Conservation (phyloP, 2,329 filamentous ascomycete species). For the Pleomassaria siparia region DNA sequence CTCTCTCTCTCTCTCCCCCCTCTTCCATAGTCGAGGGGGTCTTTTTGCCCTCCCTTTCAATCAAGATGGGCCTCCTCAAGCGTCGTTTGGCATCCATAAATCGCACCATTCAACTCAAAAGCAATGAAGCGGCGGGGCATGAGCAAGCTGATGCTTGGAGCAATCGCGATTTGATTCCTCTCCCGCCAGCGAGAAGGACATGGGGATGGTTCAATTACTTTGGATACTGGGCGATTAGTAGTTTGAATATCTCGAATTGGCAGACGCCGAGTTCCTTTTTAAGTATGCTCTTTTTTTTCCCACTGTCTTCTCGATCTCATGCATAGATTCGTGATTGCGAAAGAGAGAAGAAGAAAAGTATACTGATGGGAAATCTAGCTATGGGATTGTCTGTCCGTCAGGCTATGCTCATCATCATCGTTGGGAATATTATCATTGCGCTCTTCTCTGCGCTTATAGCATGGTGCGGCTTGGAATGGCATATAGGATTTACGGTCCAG, state of each 20-base stretch:
- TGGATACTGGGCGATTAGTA: slow-evolving; percentile 45
- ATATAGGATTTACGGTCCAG: slow-evolving; percentile 44
- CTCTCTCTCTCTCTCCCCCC: no score
- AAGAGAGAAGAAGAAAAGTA: no score
- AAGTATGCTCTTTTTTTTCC: slow-evolving; percentile 20
- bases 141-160: slow-evolving; percentile 50
- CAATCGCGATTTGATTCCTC: slow-evolving; percentile 43
- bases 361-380: slow-evolving; percentile 25
- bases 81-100: slow-evolving; percentile 26
- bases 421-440: slow-evolving; percentile 47
- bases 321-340: no score
- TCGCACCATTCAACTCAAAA: slow-evolving; percentile 41
- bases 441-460: slow-evolving; percentile 50
- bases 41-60: neutral
- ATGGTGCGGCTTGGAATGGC: slow-evolving; percentile 53
- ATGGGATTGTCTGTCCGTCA: slow-evolving; percentile 53
- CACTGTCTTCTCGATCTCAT: no score
- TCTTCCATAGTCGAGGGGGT: neutral
- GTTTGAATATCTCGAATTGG: slow-evolving; percentile 49
- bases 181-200: slow-evolving; percentile 43
- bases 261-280: slow-evolving; percentile 53
- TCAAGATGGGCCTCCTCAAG: slow-evolving; percentile 3
- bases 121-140: slow-evolving; percentile 45
- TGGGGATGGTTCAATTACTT: slow-evolving; percentile 49
- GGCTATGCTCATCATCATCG: slow-evolving; percentile 51